Base-by-base conservation (phyloP, 495 filamentous ascomycete genomes). In the Xylaria venustula region DNA sequence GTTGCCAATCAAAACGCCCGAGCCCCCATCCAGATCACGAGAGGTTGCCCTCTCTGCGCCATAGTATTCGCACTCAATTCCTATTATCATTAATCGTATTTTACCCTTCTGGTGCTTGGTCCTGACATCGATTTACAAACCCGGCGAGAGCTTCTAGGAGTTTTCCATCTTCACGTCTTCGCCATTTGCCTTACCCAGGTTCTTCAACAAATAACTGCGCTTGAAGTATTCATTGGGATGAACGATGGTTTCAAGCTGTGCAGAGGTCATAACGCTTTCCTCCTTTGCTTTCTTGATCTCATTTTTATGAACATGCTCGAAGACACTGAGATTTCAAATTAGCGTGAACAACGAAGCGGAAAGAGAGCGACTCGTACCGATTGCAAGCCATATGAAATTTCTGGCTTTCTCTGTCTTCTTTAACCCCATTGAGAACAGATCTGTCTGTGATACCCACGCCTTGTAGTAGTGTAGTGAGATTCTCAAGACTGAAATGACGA, bases 161-260 rank as follows among this genome's bases (percentile, higher is more conserved):
- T 62, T 76, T 49, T 81, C 80, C 79, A 83, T 83, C 73, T 81
- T 81, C 5, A 82, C 74, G 65, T 83, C 81, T 2, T 67, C 66
- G 15, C 64, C 53, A 23, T 61, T 71, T 26, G 45, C 65, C 47
- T 78, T 83, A 17, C 78, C 83, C 28, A 89, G 70, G 67, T 92
- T 87, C 82, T 90, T 96, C 47, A 98, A 74, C 65, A 95, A 65
- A 73, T 90, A 98, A 69, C 91, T 93, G 62, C 93, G 83, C 80
- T 94, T 93, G 75, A 98, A 98, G 74, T 97, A 99, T 56, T 92
- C 91, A 73, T 99, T 99, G 9, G 95, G 95, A 73, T 99, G 95
- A 19, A 96, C 88, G 65, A 99, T 97, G 1, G 92, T 98, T 75
- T 97, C 94, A 34, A 95, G 80, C 68, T 95, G 89, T 5, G 84